Percentiles rank a stretch among this genome's conserved stretches.
phyloP scores from a whole-genome alignment of 169 alveolate genomes.

The Amoebophrya sp. region DNA sequence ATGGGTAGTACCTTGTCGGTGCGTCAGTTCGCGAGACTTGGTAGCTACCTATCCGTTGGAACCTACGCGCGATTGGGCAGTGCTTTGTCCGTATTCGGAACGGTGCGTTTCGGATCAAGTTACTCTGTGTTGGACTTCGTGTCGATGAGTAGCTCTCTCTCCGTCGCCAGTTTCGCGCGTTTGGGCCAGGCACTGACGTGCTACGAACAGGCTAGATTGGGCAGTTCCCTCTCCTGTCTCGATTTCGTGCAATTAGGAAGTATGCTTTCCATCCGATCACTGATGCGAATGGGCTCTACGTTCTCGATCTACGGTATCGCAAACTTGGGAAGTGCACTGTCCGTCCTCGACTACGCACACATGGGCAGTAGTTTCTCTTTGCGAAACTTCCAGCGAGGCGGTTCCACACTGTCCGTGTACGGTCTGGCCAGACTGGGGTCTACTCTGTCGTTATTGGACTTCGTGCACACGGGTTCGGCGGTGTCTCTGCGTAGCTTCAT shows the following conservation, averaged over 20 bases:
- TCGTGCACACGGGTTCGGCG: conserved; percentile 35
- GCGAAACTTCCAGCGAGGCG: conserved; percentile 26
- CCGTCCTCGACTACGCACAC: conserved; percentile 32
- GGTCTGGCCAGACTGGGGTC: conserved; percentile 39
- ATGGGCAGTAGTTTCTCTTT: conserved; percentile 20
- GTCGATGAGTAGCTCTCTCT: conserved; percentile 31
- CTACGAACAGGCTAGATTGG: conserved; percentile 34
- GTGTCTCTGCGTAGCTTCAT: background rate
- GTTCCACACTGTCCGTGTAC: conserved; percentile 9
- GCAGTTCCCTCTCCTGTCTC: background rate
- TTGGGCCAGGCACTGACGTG: background rate
- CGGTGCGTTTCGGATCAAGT: conserved; percentile 13
- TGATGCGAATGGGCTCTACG: background rate
- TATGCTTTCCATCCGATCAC: background rate
- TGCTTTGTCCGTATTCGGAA: conserved; percentile 17
- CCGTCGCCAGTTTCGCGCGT: background rate
- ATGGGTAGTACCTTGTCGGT: conserved; percentile 12
- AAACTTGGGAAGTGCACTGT: background rate
- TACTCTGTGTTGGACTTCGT: conserved; percentile 38
- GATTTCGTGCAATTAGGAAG: conserved; percentile 25
- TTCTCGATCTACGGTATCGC: background rate
- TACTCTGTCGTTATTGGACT: conserved; percentile 29
- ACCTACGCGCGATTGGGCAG: conserved; percentile 20
- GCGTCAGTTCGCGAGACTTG: background rate
- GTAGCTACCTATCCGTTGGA: background rate